These are phyloP conservation scores for Lyophyllum atratum DNA, from an alignment of 768 basidiomycete genomes.

Conservation along the genomic window DNA sequence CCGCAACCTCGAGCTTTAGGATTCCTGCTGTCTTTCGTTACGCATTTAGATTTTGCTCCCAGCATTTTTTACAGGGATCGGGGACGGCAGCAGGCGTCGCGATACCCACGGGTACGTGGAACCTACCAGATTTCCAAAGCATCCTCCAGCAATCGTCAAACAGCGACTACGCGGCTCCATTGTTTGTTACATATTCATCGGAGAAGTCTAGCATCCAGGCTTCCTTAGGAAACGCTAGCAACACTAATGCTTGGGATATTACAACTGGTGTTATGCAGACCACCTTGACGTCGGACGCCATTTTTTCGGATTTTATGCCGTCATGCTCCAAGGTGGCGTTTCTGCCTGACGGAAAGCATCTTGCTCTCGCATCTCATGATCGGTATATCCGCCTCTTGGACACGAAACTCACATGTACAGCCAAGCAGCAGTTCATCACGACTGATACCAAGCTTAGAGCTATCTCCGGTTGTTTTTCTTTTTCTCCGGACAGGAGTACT, in stretches of 20 bases:
- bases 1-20: neutral
- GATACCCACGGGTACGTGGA: neutral
- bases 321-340: neutral
- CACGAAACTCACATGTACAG: neutral
- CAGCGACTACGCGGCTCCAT: neutral
- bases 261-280: too few species aligned
- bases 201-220: too few species aligned
- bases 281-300: too few species aligned
- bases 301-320: neutral
- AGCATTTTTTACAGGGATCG: neutral
- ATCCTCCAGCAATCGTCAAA: neutral
- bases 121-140: neutral
- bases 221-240: too few species aligned
- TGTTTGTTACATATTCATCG: neutral
- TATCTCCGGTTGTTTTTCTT: neutral
- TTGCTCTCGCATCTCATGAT: neutral
- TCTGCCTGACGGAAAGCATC: neutral
- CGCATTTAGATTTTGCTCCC: neutral
- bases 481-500: neutral
- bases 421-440: neutral
- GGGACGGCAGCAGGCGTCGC: neutral
- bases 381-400: neutral
- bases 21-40: neutral
- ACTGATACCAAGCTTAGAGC: neutral
- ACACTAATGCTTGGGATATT: too few species aligned